Percentiles rank a stretch among this genome's conserved stretches.
Evolutionary conservation across 805 yeast genomes (phyloP).

Genomic region (Lipomyces starkeyi): DNA sequence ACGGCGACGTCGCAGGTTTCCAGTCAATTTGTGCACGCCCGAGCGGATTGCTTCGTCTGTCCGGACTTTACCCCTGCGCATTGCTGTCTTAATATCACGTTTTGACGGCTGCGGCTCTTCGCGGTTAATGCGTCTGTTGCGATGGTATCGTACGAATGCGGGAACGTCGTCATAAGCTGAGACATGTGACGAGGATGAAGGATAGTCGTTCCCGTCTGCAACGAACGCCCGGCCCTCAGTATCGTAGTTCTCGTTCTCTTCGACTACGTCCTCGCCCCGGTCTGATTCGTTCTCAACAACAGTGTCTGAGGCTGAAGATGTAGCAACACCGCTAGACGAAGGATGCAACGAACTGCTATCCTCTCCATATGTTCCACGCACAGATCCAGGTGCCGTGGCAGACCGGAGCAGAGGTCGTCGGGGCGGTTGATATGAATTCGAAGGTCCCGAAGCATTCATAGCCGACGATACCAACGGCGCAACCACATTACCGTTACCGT

Average conservation of each 20-base stretch:
- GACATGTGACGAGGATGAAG: neutral
- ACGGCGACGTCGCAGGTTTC: conserved; percentile 27
- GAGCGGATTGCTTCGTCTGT: conserved; percentile 39
- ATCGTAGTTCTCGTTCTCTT: neutral
- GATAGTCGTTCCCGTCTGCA: neutral
- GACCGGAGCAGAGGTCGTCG: neutral
- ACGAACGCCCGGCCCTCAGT: neutral
- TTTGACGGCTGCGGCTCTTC: conserved; percentile 6
- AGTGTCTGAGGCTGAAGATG: neutral
- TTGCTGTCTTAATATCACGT: conserved; percentile 35
- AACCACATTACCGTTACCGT: neutral
- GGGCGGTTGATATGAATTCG: neutral
- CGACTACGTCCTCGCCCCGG: neutral
- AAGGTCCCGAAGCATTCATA: neutral
- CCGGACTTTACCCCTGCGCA: conserved; percentile 34
- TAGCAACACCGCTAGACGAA: neutral
- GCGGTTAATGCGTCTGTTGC: conserved; percentile 15
- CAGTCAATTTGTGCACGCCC: conserved; percentile 38
- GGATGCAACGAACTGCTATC: conserved; percentile 1
- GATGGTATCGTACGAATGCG: conserved; percentile 17
- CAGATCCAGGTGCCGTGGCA: neutral
- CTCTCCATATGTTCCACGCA: neutral
- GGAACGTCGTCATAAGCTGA: conserved; percentile 19
- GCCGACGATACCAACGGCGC: neutral
- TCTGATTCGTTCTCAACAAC: neutral